Conservation (phyloP, 192 early-diverging fungal species). For the Backusella parvicylindrica region DNA sequence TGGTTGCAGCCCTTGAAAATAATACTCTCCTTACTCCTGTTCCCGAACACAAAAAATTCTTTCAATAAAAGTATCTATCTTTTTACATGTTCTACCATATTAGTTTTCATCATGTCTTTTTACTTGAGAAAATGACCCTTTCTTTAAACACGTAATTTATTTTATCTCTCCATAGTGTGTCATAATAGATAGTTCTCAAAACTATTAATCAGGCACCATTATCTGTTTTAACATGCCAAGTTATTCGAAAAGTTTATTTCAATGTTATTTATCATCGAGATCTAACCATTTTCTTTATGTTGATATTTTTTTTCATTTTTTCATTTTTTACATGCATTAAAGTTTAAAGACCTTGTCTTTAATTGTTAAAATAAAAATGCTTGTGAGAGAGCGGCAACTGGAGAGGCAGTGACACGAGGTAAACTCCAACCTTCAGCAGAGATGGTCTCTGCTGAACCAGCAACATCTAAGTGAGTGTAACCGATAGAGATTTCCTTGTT, state of each 20-base stretch:
- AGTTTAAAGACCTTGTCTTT: not conserved
- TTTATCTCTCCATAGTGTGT: no score
- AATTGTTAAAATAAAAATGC: conserved; percentile 57
- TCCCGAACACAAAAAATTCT: conserved; percentile 24
- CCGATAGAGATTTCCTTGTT: conserved; percentile 58
- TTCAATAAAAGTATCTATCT: not conserved
- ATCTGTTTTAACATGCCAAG: not conserved
- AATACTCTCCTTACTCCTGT: conserved; percentile 38
- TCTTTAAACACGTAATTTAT: no score
- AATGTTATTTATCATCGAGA: not conserved
- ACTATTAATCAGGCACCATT: no score
- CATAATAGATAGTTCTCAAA: no score
- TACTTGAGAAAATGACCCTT: no score
- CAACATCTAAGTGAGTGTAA: conserved; percentile 86
- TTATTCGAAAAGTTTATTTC: not conserved
- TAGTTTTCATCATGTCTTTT: no score
- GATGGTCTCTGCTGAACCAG: conserved; percentile 72
- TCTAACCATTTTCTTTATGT: not conserved
- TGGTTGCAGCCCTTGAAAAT: conserved; percentile 25
- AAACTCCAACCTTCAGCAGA: conserved; percentile 62
- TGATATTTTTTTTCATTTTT: not conserved
- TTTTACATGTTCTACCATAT: no score
- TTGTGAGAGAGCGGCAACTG: conserved; percentile 70
- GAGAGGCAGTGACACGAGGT: conserved; percentile 68
- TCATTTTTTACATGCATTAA: not conserved